Conservation (phyloP, 2,329 filamentous ascomycete species). For the Pleurostoma richardsiae region DNA sequence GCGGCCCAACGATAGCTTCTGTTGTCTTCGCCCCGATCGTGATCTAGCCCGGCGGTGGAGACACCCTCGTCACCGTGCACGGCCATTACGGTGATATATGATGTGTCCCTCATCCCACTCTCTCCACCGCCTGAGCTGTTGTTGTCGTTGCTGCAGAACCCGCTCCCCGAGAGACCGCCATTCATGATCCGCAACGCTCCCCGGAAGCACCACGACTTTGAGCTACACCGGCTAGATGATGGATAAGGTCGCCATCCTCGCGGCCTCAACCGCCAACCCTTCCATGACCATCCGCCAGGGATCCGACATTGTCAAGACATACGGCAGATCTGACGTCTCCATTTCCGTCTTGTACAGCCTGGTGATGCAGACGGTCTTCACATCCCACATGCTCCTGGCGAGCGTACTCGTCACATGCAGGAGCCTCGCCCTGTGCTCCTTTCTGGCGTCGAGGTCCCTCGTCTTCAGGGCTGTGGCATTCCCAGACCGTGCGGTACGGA, state of each 20-base stretch:
- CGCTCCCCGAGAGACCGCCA: too few species aligned
- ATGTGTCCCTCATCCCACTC: not conserved
- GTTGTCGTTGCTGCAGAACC: too few species aligned
- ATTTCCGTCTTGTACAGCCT: constrained; percentile 2
- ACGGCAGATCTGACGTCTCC: not conserved
- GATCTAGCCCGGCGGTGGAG: not conserved
- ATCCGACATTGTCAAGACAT: constrained; percentile 4
- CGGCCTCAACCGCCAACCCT: not conserved
- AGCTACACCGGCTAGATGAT: not conserved
- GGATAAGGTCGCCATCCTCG: not conserved
- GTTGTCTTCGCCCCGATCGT: too few species aligned
- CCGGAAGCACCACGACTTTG: not conserved
- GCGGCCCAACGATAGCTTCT: too few species aligned
- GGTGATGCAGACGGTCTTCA: constrained; percentile 2
- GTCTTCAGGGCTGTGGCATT: constrained; percentile 3
- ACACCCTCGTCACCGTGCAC: not conserved
- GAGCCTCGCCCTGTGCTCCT: constrained; percentile 20
- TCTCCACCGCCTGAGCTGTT: not conserved
- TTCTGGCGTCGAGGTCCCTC: constrained; percentile 17
- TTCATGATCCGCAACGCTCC: not conserved
- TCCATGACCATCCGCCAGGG: constrained; percentile 4
- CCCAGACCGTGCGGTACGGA: constrained; percentile 13
- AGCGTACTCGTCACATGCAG: constrained; percentile 17
- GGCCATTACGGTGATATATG: not conserved
- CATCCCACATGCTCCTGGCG: constrained; percentile 7